A percentile compares a stretch with the other conserved stretches of the same genome.
Conservation (phyloP, 805 yeast species). For the Yarrowia sp. region DNA sequence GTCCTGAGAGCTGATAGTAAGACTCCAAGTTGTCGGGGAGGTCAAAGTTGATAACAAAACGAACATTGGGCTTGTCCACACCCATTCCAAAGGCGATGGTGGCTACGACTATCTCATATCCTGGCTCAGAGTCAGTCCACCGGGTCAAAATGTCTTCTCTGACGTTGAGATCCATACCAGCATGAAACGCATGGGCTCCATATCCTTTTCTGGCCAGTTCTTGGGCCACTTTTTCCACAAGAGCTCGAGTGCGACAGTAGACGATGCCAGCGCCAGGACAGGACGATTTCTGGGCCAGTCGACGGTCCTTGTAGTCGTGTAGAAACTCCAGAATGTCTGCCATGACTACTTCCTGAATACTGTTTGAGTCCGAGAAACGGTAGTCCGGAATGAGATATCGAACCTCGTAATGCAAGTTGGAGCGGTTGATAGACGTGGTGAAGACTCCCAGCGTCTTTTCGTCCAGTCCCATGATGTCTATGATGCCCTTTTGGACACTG, state of each 20-base stretch:
- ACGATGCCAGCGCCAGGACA: conserved; percentile 70
- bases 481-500: conserved; percentile 44
- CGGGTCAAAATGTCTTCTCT: conserved; percentile 67
- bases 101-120: conserved; percentile 79
- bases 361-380: conserved; percentile 19
- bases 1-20: conserved; percentile 96
- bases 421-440: conserved; percentile 86
- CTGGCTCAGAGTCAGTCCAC: conserved; percentile 65
- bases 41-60: conserved; percentile 83
- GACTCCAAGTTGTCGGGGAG: conserved; percentile 90
- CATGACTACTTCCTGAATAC: conserved; percentile 28
- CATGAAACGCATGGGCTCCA: conserved; percentile 75
- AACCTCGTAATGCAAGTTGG: conserved; percentile 77
- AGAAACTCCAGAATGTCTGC: conserved; percentile 31
- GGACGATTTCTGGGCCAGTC: conserved; percentile 32
- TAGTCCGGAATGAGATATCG: conserved; percentile 28
- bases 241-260: conserved; percentile 82
- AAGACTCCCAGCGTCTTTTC: conserved; percentile 53
- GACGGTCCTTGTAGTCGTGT: conserved; percentile 28
- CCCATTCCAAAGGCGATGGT: conserved; percentile 99
- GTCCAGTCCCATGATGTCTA: conserved; percentile 70
- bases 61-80: conserved; percentile 90
- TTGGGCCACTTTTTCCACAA: conserved; percentile 76
- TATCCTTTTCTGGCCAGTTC: conserved; percentile 59
- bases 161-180: conserved; percentile 65